Evolutionary conservation across 495 filamentous ascomycete genomes (phyloP), one percentile per base, ranked within the genome.

Genomic region (Clohesyomyces aquaticus): DNA sequence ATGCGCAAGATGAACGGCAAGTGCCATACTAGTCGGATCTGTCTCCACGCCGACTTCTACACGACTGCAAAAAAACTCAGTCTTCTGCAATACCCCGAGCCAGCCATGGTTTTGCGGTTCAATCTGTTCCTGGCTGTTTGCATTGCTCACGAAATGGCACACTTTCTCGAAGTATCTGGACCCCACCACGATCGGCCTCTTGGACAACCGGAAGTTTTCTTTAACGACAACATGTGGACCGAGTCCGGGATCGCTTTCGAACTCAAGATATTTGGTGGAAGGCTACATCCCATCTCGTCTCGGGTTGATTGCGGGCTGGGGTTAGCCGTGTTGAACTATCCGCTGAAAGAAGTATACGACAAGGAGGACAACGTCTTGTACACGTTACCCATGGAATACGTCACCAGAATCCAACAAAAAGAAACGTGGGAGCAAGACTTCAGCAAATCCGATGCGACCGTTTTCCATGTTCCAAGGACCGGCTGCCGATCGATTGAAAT

Each of bases 11-110:
- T 68, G 21, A 27, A 58, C 22, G 32, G 56, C 52, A 73, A 71
- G 49, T 66, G 67, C 26, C 68, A 64, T n/a, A 66, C 63, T 6
- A 70, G 67, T 48, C 52, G 57, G 25, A 65, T 73, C 32, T 71
- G 68, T 35, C 65, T 73, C 0, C 71, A 73, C 48, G 57, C 71
- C 8, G 71, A 73, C 58, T 73, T 73, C 51, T 73, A 71, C 52
- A 73, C 71, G 3, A 71, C 68, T n/a, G 71, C 71, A 18, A 69
- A 68, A 53, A 64, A 69, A 21, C 54, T 73, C 10, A 69, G 65
- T 23, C 16, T 64, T 6, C 50, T 73, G 2, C 65, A 67, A 32
- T 71, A 73, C 28, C 67, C 69, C 8, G 71, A 73, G 35, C 71
- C 65, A 23, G 68, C 65, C 3, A 71, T 73, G 71, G 71, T 73